Evolutionary conservation across 2,329 filamentous ascomycete genomes (phyloP).

Genomic region (Sporothrix dimorphospora): DNA sequence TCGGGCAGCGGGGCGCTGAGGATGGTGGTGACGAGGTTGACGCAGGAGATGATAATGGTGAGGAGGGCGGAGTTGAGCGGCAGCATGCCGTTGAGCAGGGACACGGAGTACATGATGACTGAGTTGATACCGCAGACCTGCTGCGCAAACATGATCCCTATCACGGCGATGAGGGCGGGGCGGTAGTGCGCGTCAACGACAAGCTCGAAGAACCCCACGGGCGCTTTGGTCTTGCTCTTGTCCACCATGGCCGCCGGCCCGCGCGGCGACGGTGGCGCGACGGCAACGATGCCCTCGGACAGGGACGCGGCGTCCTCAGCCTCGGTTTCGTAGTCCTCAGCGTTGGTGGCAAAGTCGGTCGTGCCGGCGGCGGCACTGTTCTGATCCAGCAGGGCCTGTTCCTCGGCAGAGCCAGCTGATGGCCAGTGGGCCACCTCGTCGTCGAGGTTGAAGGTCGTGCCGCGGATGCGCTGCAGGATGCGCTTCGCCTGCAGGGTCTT

Average conservation of each 20-base stretch:
- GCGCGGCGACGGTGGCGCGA: constrained; percentile 33
- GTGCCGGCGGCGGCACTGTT: background rate
- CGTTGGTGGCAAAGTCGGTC: background rate
- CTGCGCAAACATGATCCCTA: constrained; percentile 90
- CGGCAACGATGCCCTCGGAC: constrained; percentile 27
- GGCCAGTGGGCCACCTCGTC: constrained; percentile 71
- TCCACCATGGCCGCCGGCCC: constrained; percentile 19
- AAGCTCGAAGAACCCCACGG: constrained; percentile 67
- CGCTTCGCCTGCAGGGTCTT: constrained; percentile 60
- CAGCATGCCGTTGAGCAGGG: constrained; percentile 78
- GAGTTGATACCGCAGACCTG: constrained; percentile 95
- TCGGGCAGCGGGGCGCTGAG: constrained; percentile 84
- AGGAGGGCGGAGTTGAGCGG: constrained; percentile 80
- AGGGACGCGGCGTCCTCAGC: background rate
- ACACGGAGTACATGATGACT: constrained; percentile 98
- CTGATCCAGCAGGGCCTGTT: constrained; percentile 67
- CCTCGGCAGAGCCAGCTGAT: constrained; percentile 56
- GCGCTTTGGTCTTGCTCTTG: constrained; percentile 33
- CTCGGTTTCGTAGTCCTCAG: background rate
- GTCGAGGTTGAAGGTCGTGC: constrained; percentile 67
- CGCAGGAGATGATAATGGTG: constrained; percentile 81
- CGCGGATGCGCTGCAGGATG: constrained; percentile 75
- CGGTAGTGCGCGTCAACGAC: constrained; percentile 68
- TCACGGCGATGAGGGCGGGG: constrained; percentile 77
- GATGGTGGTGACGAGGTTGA: constrained; percentile 84